phyloP scores from a whole-genome alignment of 768 basidiomycete species.

The Leccinum uliginosum region DNA sequence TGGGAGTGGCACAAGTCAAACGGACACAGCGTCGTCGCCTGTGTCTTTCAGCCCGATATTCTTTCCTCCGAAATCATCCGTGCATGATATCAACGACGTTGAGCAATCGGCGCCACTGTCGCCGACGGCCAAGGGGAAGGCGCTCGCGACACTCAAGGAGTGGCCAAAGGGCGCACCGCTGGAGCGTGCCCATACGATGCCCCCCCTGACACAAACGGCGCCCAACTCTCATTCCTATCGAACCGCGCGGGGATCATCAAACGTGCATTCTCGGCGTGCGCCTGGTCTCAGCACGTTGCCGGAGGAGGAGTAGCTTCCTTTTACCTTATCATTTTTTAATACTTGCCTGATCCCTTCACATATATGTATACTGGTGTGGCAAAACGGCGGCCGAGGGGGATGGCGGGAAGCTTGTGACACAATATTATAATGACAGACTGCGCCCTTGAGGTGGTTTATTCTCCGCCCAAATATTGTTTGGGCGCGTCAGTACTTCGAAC shows the following conservation, averaged over 20 bases:
- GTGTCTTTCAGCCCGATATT: background rate
- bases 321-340: background rate
- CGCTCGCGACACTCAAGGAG: constrained; percentile 1
- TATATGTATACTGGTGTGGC: too few relatives aligned
- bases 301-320: constrained; percentile 5
- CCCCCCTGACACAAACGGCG: background rate
- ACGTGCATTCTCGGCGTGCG: background rate
- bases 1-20: background rate
- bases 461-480: too few relatives aligned
- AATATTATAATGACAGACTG: too few relatives aligned
- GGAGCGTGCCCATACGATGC: constrained; percentile 18
- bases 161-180: background rate
- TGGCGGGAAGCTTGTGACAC: too few relatives aligned
- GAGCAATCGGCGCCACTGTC: background rate
- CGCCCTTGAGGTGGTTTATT: too few relatives aligned
- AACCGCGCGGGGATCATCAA: background rate
- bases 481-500: too few relatives aligned
- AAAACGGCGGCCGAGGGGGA: too few relatives aligned
- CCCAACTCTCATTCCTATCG: background rate
- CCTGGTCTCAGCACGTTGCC: constrained; percentile 4
- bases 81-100: background rate
- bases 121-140: background rate
- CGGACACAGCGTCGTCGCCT: background rate
- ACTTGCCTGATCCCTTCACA: background rate
- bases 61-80: background rate